Evolutionary conservation across 257 asterid genomes (phyloP), one percentile per base, ranked within the genome.

Genomic region (Galeopsis tetrahit): DNA sequence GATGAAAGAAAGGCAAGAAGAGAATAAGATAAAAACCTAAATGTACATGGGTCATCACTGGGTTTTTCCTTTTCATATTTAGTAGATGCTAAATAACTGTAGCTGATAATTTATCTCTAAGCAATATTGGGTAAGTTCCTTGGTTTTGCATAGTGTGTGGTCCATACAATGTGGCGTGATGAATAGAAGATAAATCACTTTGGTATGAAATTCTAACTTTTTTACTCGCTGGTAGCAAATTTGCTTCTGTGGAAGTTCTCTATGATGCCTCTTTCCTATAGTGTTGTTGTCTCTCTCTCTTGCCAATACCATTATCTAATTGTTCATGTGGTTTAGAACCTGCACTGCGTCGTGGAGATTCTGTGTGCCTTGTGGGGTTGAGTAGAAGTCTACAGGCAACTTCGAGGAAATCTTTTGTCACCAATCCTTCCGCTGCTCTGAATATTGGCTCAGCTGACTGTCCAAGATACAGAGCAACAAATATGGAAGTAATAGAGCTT

Each of bases 401-500:
- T 59, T 95, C 99, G 5, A 86, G 99, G 76, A 95, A 95, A 83
- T 92, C 98, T 49, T 77, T 86, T 68, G 96, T 95, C 81, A 95
- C 98, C 67, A 95, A 95, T 81, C 98, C 98, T 71, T 86, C 89
- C 44, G 97, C 96, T 78, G 92, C 97, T 79, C 70, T 95, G 77
- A 90, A 90, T 82, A 90, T 92, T 73, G 91, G 92, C 60, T 90
- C 99, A 21, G 97, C 97, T 72, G 96, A 90, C 73, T 86, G 90
- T 76, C 98, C 99, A 65, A 92, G 97, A 76, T 95, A 92, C 77
- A 86, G 98, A 79, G 99, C 99, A 62, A 95, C 86, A 73, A 95
- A 95, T 73, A 90, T 95, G 99, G 99, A 92, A 86, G 98, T 95
- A 53, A 92, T 92, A 71, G 99, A 92, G 82, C 90, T 95, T 46